phyloP scores from a whole-genome alignment of 2,329 filamentous ascomycete genomes.

The Sporothrix mexicana region DNA sequence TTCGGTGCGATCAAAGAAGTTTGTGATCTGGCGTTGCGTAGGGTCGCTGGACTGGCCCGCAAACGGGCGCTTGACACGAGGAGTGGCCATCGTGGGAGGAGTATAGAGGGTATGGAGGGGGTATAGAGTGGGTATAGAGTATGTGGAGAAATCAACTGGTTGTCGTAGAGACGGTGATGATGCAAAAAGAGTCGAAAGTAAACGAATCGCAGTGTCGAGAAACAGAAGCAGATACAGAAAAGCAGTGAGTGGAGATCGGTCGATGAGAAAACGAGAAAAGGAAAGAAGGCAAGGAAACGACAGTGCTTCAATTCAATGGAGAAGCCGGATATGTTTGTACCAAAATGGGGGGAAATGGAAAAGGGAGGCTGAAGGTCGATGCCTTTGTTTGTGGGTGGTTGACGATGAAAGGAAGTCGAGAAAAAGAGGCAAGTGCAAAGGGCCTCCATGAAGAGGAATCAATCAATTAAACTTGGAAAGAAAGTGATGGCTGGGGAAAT shows the following conservation, averaged over 20 bases:
- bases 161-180: neutral
- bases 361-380: neutral
- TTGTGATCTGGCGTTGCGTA: conserved; percentile 67
- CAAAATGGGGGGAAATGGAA: neutral
- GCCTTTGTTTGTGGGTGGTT: neutral
- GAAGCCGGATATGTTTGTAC: neutral
- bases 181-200: neutral
- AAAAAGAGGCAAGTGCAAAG: no score
- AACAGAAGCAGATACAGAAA: neutral
- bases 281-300: conserved; percentile 10
- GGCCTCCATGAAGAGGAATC: no score
- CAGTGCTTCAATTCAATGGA: neutral
- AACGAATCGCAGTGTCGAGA: neutral
- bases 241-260: conserved; percentile 25
- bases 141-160: neutral
- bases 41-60: conserved; percentile 64
- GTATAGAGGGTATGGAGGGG: neutral
- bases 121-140: neutral
- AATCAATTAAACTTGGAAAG: conserved; percentile 17
- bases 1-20: conserved; percentile 57
- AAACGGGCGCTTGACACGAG: conserved; percentile 66
- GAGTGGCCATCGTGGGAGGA: conserved; percentile 45
- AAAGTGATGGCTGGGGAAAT: conserved; percentile 25
- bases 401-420: neutral
- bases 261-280: neutral